Evolutionary conservation across 1,284 basidiomycete species (phyloP), one percentile per base, ranked within the genome.

Genomic region (Cryptococcus floricola): DNA sequence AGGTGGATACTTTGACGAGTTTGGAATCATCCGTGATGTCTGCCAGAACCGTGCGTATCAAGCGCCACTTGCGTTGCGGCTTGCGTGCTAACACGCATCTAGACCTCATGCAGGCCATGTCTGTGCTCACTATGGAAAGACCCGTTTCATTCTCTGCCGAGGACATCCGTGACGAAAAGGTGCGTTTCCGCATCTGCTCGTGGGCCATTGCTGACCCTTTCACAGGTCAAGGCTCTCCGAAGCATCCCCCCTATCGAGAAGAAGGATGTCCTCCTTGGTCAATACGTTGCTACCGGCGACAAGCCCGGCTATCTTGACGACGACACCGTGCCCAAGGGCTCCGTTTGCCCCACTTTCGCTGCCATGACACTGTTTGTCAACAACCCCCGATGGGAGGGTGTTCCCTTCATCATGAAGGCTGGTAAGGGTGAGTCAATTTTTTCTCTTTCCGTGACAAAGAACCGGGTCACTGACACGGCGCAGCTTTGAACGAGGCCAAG

Each of bases 241-340:
- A 83, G 84, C 54, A 96, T 97, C 70, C 87, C 89, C 53, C 84
- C 92, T 13, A 86, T 97, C 67, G 81, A 84, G 65, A 80, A 78
- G 46, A 79, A 82, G 58, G 91, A 97, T 67, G 86, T 86, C 37
- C 84, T 97, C 49, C 84, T 97, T 53, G 93, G 94, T 19, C 93
- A 97, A 78, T 97, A 97, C 75, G 88, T 90, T 49, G 82, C 81
- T 42, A 87, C 87, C 39, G 86, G 88, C 66, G 91, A 88, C 69
- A 94, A 96, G 77, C 93, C 94, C 19, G 93, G 93, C n/a, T 97
- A 97, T 77, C 85, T 94, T 62, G 93, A 97, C 65, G 93, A 97
- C 75, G 85, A 89, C 42, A 95, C 91, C 0, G 94, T 97, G 19
- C 94, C 94, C 41, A 90, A 84, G 74, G 85, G 85, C 70, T 96